Conservation (phyloP, 208 protist genomes). For the Trypanosomatidae sp. region DNA sequence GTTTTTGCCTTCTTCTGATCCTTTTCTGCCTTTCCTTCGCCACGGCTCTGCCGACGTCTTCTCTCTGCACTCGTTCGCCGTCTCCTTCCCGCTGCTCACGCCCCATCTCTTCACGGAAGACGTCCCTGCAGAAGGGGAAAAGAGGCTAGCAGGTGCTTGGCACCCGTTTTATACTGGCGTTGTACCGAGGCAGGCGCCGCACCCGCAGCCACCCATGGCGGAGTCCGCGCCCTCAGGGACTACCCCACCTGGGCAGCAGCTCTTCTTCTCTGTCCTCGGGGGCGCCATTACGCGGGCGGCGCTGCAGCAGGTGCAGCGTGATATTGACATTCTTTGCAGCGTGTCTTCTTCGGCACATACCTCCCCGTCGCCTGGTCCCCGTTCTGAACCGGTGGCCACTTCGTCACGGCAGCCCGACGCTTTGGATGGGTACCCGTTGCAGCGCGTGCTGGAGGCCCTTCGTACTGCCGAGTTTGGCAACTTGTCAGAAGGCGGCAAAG, state of each 20-base stretch:
- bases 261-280: conserved; percentile 28
- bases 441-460: conserved; percentile 19
- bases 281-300: conserved; percentile 31
- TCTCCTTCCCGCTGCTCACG: neutral
- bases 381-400: neutral
- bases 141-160: neutral
- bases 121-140: neutral
- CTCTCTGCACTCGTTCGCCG: neutral
- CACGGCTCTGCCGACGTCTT: neutral
- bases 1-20: neutral
- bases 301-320: conserved; percentile 40
- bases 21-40: too few relatives aligned
- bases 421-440: conserved; percentile 2
- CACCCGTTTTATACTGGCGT: neutral
- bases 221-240: neutral
- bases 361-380: neutral
- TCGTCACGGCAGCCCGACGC: neutral
- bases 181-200: neutral
- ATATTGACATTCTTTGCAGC: conserved; percentile 23
- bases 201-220: neutral
- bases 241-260: neutral
- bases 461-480: neutral
- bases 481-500: neutral
- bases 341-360: conserved; percentile 3
- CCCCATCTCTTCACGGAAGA: too few relatives aligned